phyloP scores from a whole-genome alignment of 306 rosid genomes.

The Castanea sativa region DNA sequence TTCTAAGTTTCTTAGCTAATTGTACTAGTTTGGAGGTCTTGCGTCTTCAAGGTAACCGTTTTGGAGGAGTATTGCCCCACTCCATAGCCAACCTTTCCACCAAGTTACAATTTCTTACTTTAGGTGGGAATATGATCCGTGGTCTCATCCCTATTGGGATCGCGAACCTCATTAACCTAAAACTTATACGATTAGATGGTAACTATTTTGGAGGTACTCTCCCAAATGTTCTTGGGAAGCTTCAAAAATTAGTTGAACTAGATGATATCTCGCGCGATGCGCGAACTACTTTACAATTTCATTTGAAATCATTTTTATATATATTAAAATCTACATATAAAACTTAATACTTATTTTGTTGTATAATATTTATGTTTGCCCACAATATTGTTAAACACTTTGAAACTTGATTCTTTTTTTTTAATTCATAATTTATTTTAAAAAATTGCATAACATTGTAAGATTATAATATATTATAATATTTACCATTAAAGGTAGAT shows the following conservation, averaged over 20 bases:
- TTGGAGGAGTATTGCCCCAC: conserved; percentile 35
- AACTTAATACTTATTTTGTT: too few species aligned
- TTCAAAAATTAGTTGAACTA: conserved; percentile 8
- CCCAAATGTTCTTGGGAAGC: conserved; percentile 30
- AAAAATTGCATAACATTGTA: too few species aligned
- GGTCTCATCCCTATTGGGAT: conserved; percentile 38
- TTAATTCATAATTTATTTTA: too few species aligned
- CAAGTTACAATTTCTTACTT: not conserved
- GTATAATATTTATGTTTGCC: too few species aligned
- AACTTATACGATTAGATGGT: conserved; percentile 7
- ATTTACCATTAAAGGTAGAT: too few species aligned
- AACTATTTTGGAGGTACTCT: conserved; percentile 28
- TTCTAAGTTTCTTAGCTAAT: conserved; percentile 30
- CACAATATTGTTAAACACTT: too few species aligned
- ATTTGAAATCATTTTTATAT: too few species aligned
- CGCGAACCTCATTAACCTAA: conserved; percentile 28
- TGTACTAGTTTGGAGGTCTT: conserved; percentile 26
- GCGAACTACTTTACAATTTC: too few species aligned
- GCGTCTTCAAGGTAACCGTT: conserved; percentile 9
- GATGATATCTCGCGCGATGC: too few species aligned
- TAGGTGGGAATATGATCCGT: conserved; percentile 11
- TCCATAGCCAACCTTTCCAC: conserved; percentile 34
- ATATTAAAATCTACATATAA: too few species aligned
- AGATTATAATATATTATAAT: too few species aligned
- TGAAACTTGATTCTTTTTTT: too few species aligned